Evolutionary conservation across 208 protist species (phyloP).

Genomic region (Leishmania arabica): DNA sequence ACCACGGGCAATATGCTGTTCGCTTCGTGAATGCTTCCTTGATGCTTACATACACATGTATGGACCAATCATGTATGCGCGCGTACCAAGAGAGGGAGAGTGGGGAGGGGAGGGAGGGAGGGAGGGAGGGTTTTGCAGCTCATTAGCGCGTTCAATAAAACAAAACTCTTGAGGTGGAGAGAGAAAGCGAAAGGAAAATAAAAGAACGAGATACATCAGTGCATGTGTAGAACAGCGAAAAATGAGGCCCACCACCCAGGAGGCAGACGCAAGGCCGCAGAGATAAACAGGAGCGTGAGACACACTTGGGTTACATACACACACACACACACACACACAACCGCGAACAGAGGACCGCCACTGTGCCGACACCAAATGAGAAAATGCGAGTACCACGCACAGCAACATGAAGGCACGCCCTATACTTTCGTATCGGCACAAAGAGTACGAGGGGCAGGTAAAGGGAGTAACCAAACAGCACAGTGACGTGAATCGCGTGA

Average conservation of each 20-base stretch:
- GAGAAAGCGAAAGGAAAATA: neutral
- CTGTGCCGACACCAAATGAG: neutral
- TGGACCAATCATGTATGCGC: neutral
- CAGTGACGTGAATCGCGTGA: neutral
- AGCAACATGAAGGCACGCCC: neutral
- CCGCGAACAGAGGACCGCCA: neutral
- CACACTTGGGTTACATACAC: no score
- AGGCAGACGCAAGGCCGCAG: neutral
- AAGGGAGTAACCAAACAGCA: neutral
- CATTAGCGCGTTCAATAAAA: no score
- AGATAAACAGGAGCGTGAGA: no score
- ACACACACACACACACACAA: slow-evolving; percentile 3
- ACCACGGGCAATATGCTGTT: neutral
- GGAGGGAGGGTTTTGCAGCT: neutral
- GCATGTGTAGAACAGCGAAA: neutral
- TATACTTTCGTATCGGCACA: neutral
- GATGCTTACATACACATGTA: neutral
- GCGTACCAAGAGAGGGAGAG: no score
- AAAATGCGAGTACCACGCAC: neutral
- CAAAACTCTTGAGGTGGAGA: neutral
- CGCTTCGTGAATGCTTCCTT: neutral
- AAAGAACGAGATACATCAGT: no score
- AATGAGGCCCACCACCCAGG: neutral
- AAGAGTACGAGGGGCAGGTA: neutral
- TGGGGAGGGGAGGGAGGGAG: neutral